Conservation (phyloP, 1,139 yeast genomes). For the Schwanniomyces etchellsii region DNA sequence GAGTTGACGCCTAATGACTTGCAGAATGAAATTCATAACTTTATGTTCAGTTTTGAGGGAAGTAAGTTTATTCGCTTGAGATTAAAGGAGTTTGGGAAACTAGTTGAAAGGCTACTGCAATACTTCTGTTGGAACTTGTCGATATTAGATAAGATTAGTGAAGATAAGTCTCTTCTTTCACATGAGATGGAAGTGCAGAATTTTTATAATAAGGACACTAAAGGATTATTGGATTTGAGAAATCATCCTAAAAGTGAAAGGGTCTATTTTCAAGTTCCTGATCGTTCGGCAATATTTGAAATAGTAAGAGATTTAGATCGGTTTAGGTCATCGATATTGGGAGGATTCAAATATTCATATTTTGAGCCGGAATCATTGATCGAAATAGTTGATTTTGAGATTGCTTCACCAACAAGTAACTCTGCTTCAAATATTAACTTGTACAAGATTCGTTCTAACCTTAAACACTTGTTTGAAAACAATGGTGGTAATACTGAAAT, state of each 20-base stretch:
- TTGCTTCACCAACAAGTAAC: not conserved
- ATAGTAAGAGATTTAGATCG: not conserved
- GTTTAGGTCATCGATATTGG: not conserved
- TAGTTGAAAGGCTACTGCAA: too few relatives aligned
- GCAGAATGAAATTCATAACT: conserved; percentile 2
- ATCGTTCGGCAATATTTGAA: not conserved
- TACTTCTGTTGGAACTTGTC: conserved; percentile 8
- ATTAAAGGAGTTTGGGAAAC: not conserved
- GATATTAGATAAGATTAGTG: not conserved
- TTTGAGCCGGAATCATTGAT: not conserved
- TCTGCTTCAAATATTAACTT: not conserved
- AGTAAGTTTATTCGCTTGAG: not conserved
- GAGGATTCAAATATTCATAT: not conserved
- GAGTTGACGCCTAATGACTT: conserved; percentile 4
- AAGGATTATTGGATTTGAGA: too few relatives aligned
- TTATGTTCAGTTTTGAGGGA: conserved; percentile 1
- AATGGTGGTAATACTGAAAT: conserved; percentile 4
- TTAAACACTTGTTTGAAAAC: conserved; percentile 2
- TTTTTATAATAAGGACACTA: too few relatives aligned
- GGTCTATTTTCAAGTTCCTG: not conserved
- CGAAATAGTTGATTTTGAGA: not conserved
- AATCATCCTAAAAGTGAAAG: too few relatives aligned
- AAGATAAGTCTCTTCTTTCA: not conserved
- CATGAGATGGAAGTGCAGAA: too few relatives aligned
- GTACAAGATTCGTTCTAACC: not conserved